These are phyloP conservation scores for Boechera retrofracta DNA, from an alignment of 345 rosid genomes.

Conservation along the genomic window DNA sequence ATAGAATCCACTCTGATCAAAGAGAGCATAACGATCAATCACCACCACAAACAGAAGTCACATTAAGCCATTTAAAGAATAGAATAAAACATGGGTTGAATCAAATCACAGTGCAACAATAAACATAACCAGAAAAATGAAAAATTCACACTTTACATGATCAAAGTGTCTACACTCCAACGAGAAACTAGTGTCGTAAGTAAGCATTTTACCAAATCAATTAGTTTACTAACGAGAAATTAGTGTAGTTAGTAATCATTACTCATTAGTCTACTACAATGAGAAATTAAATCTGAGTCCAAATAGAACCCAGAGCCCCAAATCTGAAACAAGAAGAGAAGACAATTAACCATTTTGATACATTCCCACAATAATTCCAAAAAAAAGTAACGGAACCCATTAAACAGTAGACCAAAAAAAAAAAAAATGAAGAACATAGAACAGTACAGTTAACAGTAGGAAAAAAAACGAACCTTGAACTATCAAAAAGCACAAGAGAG, in stretches of 20 bases:
- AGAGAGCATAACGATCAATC: not conserved
- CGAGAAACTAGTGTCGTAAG: slow-evolving; percentile 2
- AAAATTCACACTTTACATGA: not conserved
- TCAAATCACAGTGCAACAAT: slow-evolving; percentile 13
- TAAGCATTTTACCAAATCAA: not conserved
- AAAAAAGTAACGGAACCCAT: not conserved
- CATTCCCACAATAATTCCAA: not conserved
- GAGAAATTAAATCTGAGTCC: not conserved
- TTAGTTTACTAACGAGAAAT: not conserved
- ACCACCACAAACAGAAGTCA: slow-evolving; percentile 5
- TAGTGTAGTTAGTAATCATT: slow-evolving; percentile 8
- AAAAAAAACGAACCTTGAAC: slow-evolving; percentile 29
- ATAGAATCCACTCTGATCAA: not conserved
- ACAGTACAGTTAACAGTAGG: slow-evolving; percentile 20
- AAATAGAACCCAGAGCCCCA: slow-evolving; percentile 26
- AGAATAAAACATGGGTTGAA: not conserved
- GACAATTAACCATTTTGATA: slow-evolving; percentile 23
- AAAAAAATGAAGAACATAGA: not conserved
- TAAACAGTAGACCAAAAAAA: not conserved
- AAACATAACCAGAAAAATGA: slow-evolving; percentile 8
- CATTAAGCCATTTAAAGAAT: not conserved
- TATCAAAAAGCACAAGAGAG: slow-evolving; percentile 6
- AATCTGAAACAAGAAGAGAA: slow-evolving; percentile 17
- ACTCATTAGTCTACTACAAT: not conserved
- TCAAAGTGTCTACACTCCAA: not conserved